These are phyloP conservation scores for Pseudozyma flocculosa DNA, from an alignment of 1,284 basidiomycete species.

Conservation along the genomic window DNA sequence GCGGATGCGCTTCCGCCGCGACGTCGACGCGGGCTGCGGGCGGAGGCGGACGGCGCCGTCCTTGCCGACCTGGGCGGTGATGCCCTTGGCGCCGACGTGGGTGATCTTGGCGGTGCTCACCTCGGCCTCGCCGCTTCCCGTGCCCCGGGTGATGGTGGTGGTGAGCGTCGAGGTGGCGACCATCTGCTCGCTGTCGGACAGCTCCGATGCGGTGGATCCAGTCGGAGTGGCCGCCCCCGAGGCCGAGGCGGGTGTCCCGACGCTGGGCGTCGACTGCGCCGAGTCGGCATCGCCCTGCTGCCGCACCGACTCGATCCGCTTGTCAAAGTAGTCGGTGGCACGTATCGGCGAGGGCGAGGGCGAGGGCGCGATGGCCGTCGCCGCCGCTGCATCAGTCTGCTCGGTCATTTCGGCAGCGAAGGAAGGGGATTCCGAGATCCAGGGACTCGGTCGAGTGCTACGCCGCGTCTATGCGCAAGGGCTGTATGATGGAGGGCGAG, in stretches of 20 bases:
- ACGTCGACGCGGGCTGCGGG: slow-evolving; percentile 24
- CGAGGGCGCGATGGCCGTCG: too few species aligned
- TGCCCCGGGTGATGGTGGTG: slow-evolving; percentile 28
- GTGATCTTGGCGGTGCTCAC: slow-evolving; percentile 27
- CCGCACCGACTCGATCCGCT: background rate
- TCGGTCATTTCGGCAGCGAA: too few species aligned
- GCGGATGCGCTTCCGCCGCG: slow-evolving; percentile 35
- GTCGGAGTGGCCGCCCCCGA: slow-evolving; percentile 1
- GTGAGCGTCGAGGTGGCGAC: slow-evolving; percentile 35
- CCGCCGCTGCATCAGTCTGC: too few species aligned
- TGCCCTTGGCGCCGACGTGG: slow-evolving; percentile 35
- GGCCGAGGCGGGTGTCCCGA: background rate
- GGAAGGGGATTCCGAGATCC: too few species aligned
- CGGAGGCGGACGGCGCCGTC: slow-evolving; percentile 41
- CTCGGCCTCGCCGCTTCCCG: slow-evolving; percentile 15
- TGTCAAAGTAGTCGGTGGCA: background rate
- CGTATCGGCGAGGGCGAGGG: background rate
- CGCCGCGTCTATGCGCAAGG: too few species aligned
- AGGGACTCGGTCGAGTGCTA: too few species aligned
- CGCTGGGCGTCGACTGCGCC: background rate
- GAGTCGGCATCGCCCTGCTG: background rate
- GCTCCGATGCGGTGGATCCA: slow-evolving; percentile 13
- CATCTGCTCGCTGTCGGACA: slow-evolving; percentile 19
- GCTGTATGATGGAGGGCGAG: too few species aligned
- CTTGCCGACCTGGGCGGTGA: slow-evolving; percentile 34